Base-by-base conservation (phyloP, 75 land plant species). In the Picea glauca region DNA sequence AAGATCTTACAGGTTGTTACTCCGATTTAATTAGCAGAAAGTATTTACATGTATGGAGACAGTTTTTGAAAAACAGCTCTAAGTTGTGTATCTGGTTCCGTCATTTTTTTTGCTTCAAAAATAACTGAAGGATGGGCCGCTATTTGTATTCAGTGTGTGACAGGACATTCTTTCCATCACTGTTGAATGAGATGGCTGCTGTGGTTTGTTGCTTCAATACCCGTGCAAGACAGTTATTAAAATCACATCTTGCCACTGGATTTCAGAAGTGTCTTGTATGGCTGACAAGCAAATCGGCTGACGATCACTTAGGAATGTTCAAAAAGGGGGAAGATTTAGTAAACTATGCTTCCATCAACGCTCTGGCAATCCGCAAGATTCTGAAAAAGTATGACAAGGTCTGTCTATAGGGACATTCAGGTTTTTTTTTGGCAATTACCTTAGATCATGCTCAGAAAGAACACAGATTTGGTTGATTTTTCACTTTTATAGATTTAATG, bases 351-450 rank as follows among this genome's bases (percentile, higher is more conserved):
- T 78, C 91, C 58, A 89, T 96, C 60, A 94, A 96, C 43, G 88
- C 99, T 59, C 85, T 89, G 72, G 99, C 99, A 63, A 87, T 96
- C 58, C 79, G 93, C 8, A 96, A 96, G 79, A 96, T 96, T 62
- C 80, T 96, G 13, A 96, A 96, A 90, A 96, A 96, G 78, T 96
- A 96, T 80, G 99, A 96, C 81, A 96, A 96, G 93, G 99, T 89
- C 79, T 54, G 58, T 76, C 23, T 21, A n/a, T 23, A 30, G 21
- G 9, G 21, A 63, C 75, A 32, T 13, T 30, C 30, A 2, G 20
- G 13, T 2, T 3, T 21, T n/a, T 18, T 7, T 43, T 31, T 56
- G 21, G 17, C 40, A 15, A 70, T 58, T 46, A 18, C 11, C 21
- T 4, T 18, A 20, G 20, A 58, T 58, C 63, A 62, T 17, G 5